Conservation (phyloP, 2,329 filamentous ascomycete genomes). For the Cryphonectria naterciae region DNA sequence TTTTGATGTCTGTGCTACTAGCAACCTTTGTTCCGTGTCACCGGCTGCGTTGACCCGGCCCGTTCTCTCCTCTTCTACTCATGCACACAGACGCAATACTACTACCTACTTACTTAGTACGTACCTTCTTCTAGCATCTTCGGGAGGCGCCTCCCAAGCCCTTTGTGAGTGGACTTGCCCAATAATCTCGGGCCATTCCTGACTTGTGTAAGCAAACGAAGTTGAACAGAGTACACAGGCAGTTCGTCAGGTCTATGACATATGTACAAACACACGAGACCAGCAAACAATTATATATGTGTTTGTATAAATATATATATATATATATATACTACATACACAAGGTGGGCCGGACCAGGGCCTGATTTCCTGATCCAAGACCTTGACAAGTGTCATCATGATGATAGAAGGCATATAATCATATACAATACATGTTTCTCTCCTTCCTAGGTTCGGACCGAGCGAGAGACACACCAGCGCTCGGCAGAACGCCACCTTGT, state of each 20-base stretch:
- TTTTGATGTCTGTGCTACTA: background rate
- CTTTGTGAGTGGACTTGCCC: background rate
- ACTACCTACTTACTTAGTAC: background rate
- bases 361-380: background rate
- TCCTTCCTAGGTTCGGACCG: background rate
- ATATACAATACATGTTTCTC: background rate
- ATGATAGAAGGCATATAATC: background rate
- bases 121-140: background rate
- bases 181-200: background rate
- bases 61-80: background rate
- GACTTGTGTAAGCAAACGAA: background rate
- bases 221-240: background rate
- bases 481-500: background rate
- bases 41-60: too few relatives aligned
- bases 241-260: background rate
- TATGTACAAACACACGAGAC: background rate
- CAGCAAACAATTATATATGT: background rate
- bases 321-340: background rate
- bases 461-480: background rate
- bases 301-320: background rate
- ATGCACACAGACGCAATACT: background rate
- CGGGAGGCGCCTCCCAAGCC: background rate
- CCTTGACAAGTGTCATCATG: background rate
- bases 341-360: background rate
- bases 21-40: background rate